Base-by-base conservation (phyloP, 768 basidiomycete genomes). In the Phaffia tasmanica region DNA sequence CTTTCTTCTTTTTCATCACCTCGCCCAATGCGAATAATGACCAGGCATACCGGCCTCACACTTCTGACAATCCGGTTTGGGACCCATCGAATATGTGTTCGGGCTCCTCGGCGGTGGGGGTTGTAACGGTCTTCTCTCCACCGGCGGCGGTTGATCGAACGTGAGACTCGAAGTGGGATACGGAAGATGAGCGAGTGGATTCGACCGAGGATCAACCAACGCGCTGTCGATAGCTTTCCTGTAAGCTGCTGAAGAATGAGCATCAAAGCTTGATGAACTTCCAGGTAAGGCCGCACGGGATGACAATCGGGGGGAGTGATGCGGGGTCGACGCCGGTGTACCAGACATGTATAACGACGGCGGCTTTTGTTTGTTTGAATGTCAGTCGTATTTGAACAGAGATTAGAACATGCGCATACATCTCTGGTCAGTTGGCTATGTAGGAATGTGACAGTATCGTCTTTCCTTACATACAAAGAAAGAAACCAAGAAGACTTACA, bases 31-130 rank as follows among this genome's bases (percentile, higher is more conserved):
- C 3, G 60, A 64, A 42, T 46, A 70, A 35, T 70, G 69, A 14
- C 69, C 69, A 21, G 27, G 35, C 11, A 66, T 62, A 2, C 69
- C 69, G 9, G 25, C 8, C 29, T 46, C 11, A 51, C 69, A 70
- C 46, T 66, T 70, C 35, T 70, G 64, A 56, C 69, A 70, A 54
- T 70, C 69, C 19, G 64, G 60, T n/a, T 65, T 53, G 19, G 69
- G 69, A 9, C 69, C 69, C 69, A 70, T 70, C 56, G 69, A 56
- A 55, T 65, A 70, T n/a, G 18, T 25, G n/a, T 27, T 29, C 8
- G 55, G n/a, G 21, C 57, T 48, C 27, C 5, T 55, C 23, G 57
- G 29, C 57, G 64, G 14, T 6, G 64, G 64, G 21, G 64, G 64
- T 35, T 65, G 64, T 16, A 65, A 30, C 3, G 64, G 64, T 21